Evolutionary conservation across 495 filamentous ascomycete species (phyloP), one percentile per base, ranked within the genome.

Genomic region (Opeltia flavorubescens): DNA sequence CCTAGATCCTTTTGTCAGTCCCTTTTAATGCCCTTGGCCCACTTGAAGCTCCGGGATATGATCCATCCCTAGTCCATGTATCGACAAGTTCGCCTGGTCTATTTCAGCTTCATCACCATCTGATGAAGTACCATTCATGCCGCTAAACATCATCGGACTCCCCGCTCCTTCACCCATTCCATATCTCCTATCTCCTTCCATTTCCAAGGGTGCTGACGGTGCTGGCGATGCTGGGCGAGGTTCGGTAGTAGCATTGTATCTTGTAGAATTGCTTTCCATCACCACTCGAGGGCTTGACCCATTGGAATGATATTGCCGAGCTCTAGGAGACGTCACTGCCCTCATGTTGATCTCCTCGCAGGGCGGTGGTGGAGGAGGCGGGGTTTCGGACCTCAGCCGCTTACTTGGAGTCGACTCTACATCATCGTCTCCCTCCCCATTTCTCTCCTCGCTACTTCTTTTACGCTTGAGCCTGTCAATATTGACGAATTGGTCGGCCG

Each of bases 381-480:
- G 55, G 17, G 55, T 47, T 39, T 64, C 57, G 1, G 59, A 62
- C 46, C 55, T 59, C 13, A 53, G 40, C 42, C 52, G 61, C 56
- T 66, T 67, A 31, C 50, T 61, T 47, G 64, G 64, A 7, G 53
- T 50, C 36, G 49, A 25, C 5, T 55, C 43, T 20, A 60, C 49
- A 30, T 60, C 58, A 40, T 54, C 61, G 26, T 55, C 46, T 53
- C 25, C 49, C 44, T 44, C 50, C 42, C 44, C 58, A 44, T 49
- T 47, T 39, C 43, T 36, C 15, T 62, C 61, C 23, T 61, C 58
- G 4, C 51, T 58, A 12, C 54, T 67, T 28, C 77, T 67, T 61
- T 83, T 84, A 13, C 83, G 74, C 62, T 87, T 87, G 20, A 75
- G 64, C 24, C 69, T 65, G 48, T 61, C 62, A 23, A 42, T 59